Evolutionary conservation across 2,329 filamentous ascomycete genomes (phyloP), one percentile per base, ranked within the genome.

Genomic region (Bipolaris sorokiniana): DNA sequence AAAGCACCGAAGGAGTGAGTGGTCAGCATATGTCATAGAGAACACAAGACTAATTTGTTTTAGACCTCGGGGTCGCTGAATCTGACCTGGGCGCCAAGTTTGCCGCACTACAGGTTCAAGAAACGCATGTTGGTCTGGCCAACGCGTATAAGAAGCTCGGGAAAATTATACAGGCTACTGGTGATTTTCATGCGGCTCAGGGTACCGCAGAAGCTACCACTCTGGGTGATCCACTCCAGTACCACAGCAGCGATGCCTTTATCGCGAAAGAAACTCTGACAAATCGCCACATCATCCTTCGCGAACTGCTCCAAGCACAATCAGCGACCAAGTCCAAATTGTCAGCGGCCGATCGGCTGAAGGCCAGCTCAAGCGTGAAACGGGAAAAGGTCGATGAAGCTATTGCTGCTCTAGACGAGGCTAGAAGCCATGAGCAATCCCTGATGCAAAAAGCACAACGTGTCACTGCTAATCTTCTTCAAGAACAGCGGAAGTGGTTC

Each of bases 191-290:
- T 77, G 93, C 95, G 15, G 94, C 94, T 1, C 95, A 99, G 80
- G 95, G 93, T 38, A 99, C 95, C 2, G 93, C 92, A 15, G 94
- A 99, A 80, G 95, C 95, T 7, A 96, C 94, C 7, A 97, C 94
- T 1, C 84, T 99, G 48, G 92, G 92, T 44, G 95, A 99, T 68
- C 91, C 95, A 10, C 87, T 99, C 61, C 90, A 93, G 69, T 97
- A 98, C 74, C 92, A 98, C 78, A 97, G 92, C 42, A 89, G 91
- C 55, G 95, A 99, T 76, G 91, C 95, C 42, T 96, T 97, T 74
- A 96, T 98, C 68, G 95, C 98, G 65, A 99, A 99, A 78, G 95
- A 99, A 75, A 97, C 93, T 10, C 84, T 99, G 62, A 99, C 95
- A 3, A 99, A 99, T 79, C 90, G 95, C 11, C 95, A 99, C 78